Percentiles rank a stretch among this genome's conserved stretches.
Conservation (phyloP, 2,329 filamentous ascomycete genomes). For the Emydomyces testavorans region DNA sequence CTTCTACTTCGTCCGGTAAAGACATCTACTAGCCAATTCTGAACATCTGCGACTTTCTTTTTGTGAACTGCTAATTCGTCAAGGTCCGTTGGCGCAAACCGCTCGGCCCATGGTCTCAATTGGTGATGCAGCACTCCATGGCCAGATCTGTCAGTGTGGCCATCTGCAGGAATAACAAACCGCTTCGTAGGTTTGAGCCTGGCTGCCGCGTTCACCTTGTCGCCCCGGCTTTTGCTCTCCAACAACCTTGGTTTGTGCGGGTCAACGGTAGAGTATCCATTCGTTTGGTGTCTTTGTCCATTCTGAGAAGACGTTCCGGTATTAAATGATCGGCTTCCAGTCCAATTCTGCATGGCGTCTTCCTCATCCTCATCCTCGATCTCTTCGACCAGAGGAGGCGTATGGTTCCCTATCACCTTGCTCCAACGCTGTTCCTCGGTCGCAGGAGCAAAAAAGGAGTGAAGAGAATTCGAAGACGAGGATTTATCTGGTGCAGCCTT, state of each 20-base stretch:
- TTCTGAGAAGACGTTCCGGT: not conserved
- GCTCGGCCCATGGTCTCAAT: conserved; percentile 65
- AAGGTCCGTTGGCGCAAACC: conserved; percentile 61
- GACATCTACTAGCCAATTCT: conserved; percentile 67
- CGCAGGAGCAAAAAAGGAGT: conserved; percentile 33
- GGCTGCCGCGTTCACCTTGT: conserved; percentile 11
- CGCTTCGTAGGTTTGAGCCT: conserved; percentile 19
- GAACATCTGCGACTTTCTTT: conserved; percentile 80
- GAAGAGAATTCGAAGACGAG: conserved; percentile 28
- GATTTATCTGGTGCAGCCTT: conserved; percentile 14
- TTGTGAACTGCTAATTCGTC: conserved; percentile 90
- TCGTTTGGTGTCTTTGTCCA: not conserved
- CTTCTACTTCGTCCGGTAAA: conserved; percentile 44
- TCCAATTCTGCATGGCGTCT: conserved; percentile 5
- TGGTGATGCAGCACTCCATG: conserved; percentile 26
- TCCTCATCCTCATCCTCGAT: conserved; percentile 17
- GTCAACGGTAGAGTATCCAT: not conserved
- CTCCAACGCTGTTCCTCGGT: conserved; percentile 32
- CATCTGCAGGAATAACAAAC: conserved; percentile 20
- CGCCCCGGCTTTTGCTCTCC: not conserved
- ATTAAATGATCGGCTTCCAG: not conserved
- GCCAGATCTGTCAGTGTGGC: not conserved
- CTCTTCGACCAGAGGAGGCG: conserved; percentile 26
- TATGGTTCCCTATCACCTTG: conserved; percentile 6
- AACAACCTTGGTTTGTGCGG: not conserved